Percentiles rank a stretch among this genome's conserved stretches.
phyloP scores from a whole-genome alignment of 352 stramenopile species.

The Albugo candida region DNA sequence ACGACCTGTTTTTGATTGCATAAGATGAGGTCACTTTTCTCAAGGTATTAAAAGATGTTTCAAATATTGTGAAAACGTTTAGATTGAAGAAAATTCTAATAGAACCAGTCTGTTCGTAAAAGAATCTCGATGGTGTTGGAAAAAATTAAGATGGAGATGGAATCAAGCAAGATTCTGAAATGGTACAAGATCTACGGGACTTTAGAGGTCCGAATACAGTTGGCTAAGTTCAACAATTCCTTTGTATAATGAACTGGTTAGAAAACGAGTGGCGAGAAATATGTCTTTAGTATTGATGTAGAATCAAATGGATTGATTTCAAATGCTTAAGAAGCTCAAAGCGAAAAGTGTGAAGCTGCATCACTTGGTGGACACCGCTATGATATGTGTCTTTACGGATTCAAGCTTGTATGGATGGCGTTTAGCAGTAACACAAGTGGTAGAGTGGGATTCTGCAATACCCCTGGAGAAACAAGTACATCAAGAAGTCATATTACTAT shows the following conservation, averaged over 20 bases:
- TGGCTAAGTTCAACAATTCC: constrained; percentile 6
- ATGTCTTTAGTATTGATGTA: too few species aligned
- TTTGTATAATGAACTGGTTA: constrained; percentile 1
- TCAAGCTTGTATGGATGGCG: too few species aligned
- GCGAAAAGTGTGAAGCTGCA: too few species aligned
- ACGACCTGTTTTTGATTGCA: constrained; percentile 12
- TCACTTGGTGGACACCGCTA: too few species aligned
- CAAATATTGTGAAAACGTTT: constrained; percentile 6
- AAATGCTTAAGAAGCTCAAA: too few species aligned
- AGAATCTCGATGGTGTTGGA: constrained; percentile 7
- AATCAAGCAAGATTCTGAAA: neutral
- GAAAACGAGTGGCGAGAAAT: too few species aligned
- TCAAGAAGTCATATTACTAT: too few species aligned
- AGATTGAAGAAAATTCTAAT: constrained; percentile 8
- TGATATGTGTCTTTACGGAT: too few species aligned
- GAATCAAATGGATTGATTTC: too few species aligned
- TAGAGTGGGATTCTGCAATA: too few species aligned
- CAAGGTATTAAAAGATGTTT: constrained; percentile 7
- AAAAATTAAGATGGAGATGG: neutral
- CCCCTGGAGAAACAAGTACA: too few species aligned
- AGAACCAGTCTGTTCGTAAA: constrained; percentile 9
- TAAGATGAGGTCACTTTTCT: constrained; percentile 10
- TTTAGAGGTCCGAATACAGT: constrained; percentile 6
- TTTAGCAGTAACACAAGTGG: too few species aligned
- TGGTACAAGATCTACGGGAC: constrained; percentile 3